Percentiles rank a stretch among this genome's conserved stretches.
phyloP scores from a whole-genome alignment of 352 stramenopile genomes.

The Globisporangium perplexum region DNA sequence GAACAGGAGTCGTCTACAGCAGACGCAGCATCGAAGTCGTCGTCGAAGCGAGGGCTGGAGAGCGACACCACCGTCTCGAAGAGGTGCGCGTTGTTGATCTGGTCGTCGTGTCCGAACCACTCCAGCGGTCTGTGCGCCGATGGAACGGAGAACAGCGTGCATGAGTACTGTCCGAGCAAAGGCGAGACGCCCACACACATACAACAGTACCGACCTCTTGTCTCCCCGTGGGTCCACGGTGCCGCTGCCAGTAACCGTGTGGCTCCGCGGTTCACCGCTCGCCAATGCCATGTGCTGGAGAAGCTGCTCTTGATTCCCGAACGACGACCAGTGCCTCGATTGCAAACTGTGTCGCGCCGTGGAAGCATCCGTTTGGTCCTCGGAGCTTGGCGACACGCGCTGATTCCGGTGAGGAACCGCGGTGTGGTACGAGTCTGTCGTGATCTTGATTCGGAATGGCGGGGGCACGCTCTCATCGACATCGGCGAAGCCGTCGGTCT shows the following conservation, averaged over 20 bases:
- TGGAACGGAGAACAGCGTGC: background rate
- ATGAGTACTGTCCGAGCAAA: background rate
- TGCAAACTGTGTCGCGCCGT: conserved; percentile 12
- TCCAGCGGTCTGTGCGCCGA: conserved; percentile 19
- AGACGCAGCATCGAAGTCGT: conserved; percentile 4
- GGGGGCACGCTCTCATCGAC: conserved; percentile 75
- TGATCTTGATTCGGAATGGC: conserved; percentile 80
- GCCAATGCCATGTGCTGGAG: background rate
- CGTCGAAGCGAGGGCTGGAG: conserved; percentile 19
- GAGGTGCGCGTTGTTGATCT: conserved; percentile 50
- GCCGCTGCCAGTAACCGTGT: background rate
- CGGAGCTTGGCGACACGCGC: background rate
- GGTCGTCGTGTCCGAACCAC: conserved; percentile 49
- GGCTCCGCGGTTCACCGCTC: background rate
- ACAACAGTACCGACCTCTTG: conserved; percentile 8
- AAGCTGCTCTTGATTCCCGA: conserved; percentile 37
- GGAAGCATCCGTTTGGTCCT: background rate
- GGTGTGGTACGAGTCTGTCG: conserved; percentile 30
- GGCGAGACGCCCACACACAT: background rate
- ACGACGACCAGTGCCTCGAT: conserved; percentile 30
- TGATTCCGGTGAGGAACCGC: background rate
- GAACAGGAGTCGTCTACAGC: background rate
- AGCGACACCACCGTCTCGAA: conserved; percentile 44
- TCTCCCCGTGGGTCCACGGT: background rate
- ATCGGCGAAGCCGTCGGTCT: conserved; percentile 71